Conservation (phyloP, 768 basidiomycete species). For the Leccinellum albellum region DNA sequence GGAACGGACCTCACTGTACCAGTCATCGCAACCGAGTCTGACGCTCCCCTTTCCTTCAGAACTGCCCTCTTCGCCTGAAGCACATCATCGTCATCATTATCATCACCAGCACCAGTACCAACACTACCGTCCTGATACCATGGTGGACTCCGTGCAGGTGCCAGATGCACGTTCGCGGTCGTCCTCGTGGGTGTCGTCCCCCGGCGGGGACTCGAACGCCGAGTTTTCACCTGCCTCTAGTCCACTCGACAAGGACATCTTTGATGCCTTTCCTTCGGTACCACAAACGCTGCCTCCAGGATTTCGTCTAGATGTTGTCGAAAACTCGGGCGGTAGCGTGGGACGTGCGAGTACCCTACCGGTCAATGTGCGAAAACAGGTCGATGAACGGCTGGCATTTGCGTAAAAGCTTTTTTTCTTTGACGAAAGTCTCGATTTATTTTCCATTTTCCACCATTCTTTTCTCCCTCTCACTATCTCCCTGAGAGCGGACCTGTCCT, state of each 20-base stretch:
- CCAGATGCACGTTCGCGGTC: background rate
- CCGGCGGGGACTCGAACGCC: constrained; percentile 32
- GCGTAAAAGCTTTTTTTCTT: constrained; percentile 11
- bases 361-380: constrained; percentile 26
- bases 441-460: background rate
- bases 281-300: constrained; percentile 46
- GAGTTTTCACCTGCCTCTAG: constrained; percentile 37
- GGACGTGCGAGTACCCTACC: constrained; percentile 26
- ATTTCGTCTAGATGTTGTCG: constrained; percentile 12
- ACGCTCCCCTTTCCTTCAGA: constrained; percentile 20
- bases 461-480: background rate
- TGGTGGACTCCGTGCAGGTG: background rate
- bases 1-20: constrained; percentile 29
- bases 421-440: constrained; percentile 5
- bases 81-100: background rate
- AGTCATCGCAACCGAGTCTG: constrained; percentile 23
- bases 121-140: background rate
- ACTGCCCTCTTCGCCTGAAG: background rate
- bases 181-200: constrained; percentile 46
- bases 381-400: constrained; percentile 22
- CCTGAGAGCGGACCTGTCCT: background rate
- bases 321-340: background rate
- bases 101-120: background rate
- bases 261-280: constrained; percentile 72
- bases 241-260: constrained; percentile 53